These are phyloP conservation scores for Zygnema cylindricum DNA, from an alignment of 139 green algal species.

Conservation along the genomic window DNA sequence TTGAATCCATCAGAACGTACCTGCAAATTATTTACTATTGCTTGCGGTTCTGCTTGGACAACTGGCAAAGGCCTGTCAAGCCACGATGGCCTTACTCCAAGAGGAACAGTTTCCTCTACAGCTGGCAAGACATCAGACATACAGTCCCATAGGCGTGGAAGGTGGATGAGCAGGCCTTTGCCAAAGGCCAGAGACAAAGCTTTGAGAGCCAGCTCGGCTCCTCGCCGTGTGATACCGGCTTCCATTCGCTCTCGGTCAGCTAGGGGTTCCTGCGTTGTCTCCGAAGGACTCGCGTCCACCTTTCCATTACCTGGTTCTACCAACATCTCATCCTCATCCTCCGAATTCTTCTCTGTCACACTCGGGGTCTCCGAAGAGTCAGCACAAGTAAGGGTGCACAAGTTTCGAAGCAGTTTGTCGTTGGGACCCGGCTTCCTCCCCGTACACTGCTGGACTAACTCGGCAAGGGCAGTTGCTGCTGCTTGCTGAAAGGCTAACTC, in stretches of 20 bases:
- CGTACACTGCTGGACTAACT: conserved; percentile 73
- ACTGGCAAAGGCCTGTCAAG: conserved; percentile 33
- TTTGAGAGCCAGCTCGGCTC: conserved; percentile 75
- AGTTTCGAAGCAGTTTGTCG: conserved; percentile 86
- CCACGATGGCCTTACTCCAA: background rate
- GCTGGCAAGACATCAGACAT: conserved; percentile 59
- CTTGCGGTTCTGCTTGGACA: background rate
- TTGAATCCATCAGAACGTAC: background rate
- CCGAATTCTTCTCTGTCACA: conserved; percentile 16
- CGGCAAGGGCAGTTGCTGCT: conserved; percentile 74
- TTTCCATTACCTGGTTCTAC: background rate
- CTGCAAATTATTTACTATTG: conserved; percentile 13
- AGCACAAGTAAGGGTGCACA: conserved; percentile 75
- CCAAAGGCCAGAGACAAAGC: conserved; percentile 67
- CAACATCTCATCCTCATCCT: conserved; percentile 23
- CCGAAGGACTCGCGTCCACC: background rate
- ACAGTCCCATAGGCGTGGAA: conserved; percentile 77
- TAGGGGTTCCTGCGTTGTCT: background rate
- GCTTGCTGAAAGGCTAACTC: conserved; percentile 70
- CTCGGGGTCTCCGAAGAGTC: conserved; percentile 68
- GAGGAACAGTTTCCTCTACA: background rate
- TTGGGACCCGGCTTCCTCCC: conserved; percentile 79
- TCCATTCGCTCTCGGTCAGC: conserved; percentile 26
- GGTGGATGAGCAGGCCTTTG: conserved; percentile 61
- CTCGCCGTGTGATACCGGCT: conserved; percentile 56